Percentiles rank a stretch among this genome's conserved stretches.
phyloP scores from a whole-genome alignment of 2,329 filamentous ascomycete species.

The Lachnellula cervina region DNA sequence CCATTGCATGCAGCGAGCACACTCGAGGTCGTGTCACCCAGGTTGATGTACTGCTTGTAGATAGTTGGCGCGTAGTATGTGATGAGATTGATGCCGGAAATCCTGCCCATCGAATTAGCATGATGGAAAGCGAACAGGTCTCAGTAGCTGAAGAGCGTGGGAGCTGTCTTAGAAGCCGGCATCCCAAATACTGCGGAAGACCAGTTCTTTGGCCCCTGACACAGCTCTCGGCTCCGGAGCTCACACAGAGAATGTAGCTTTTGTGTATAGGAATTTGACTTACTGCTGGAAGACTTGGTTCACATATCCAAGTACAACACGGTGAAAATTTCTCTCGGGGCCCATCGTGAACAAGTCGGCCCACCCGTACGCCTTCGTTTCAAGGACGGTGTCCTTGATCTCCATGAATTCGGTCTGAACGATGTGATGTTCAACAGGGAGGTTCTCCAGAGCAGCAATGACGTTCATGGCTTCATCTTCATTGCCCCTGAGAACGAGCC shows the following conservation, averaged over 20 bases:
- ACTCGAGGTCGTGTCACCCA: slow-evolving; percentile 43
- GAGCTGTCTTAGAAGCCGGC: neutral
- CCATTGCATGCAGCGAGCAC: slow-evolving; percentile 51
- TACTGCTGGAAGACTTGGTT: slow-evolving; percentile 49
- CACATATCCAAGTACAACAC: slow-evolving; percentile 46
- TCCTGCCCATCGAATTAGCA: neutral
- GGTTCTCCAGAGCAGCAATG: slow-evolving; percentile 38
- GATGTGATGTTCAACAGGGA: slow-evolving; percentile 43
- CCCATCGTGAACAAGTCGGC: slow-evolving; percentile 45
- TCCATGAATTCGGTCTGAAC: slow-evolving; percentile 49
- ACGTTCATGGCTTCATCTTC: slow-evolving; percentile 41
- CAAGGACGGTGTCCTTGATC: slow-evolving; percentile 61
- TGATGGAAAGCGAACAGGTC: neutral
- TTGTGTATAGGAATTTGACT: no score
- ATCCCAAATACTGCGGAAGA: slow-evolving; percentile 31
- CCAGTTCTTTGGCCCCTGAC: no score
- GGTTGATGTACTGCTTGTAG: slow-evolving; percentile 43
- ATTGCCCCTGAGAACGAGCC: slow-evolving; percentile 41
- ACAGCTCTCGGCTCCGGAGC: slow-evolving; percentile 4
- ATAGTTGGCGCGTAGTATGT: slow-evolving; percentile 46
- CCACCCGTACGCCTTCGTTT: slow-evolving; percentile 37
- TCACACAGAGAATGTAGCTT: no score
- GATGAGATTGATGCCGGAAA: slow-evolving; percentile 37
- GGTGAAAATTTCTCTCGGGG: slow-evolving; percentile 49
- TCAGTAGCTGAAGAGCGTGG: neutral